Base-by-base conservation (phyloP, 2,329 filamentous ascomycete species). In the Epichloe sibirici region DNA sequence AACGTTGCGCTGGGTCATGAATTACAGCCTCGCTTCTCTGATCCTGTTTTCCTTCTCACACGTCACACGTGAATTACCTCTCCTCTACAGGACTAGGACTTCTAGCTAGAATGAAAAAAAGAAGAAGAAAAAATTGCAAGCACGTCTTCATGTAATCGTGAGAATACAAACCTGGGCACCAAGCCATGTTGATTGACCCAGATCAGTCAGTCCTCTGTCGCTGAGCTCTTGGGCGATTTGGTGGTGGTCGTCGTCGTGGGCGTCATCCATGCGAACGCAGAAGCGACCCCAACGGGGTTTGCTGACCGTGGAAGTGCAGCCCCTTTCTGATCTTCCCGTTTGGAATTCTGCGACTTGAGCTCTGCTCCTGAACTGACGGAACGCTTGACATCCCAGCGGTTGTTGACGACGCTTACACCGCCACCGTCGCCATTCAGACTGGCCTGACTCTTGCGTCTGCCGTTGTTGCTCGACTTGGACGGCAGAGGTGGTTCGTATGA, bases 251-350 rank as follows among this genome's bases (percentile, higher is more conserved):
- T 64, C n/a, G 63, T 64, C 17, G 67, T 58, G 42, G 75, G 69
- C 47, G 86, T 91, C 74, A 96, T 84, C 90, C 90, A 97, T 12
- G 87, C 85, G 71, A 97, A 97, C 3, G 91, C 91, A 54, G 88
- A 93, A 13, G 87, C 91, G n/a, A 88, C 88, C 8, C 91, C 91
- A 17, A 95, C 80, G 0, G 93, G 91, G 63, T 97, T 97, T 35
- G 81, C 75, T 6, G 81, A 76, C 53, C 82, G 78, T 15, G 79
- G 71, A n/a, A 72, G 63, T 17, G 69, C 62, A 43, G 71, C 65
- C 39, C 66, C 62, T 51, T 67, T 71, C 51, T 70, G 69, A 40
- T 60, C 58, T 46, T 71, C 67, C 53, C 65, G 62, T 52, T 55
- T 68, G 69, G 59, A 66, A 66, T 55, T 70, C 71, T 49, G 61